A percentile compares a stretch with the other conserved stretches of the same genome.
These are phyloP conservation scores for Bipolaris oryzae DNA, from an alignment of 2,329 filamentous ascomycete species.

Conservation along the genomic window DNA sequence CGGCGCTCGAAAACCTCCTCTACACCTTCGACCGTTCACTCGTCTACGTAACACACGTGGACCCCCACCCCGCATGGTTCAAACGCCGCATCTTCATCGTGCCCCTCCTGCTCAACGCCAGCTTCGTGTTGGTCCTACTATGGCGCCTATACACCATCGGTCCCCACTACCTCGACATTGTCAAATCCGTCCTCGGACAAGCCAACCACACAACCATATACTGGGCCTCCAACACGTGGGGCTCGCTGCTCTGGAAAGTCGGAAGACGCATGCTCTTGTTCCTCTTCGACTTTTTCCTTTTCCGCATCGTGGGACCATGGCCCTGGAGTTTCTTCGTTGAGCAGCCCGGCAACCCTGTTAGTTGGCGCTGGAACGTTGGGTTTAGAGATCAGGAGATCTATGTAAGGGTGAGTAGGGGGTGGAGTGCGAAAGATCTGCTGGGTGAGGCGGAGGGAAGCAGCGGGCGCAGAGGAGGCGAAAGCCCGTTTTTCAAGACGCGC, in stretches of 20 bases:
- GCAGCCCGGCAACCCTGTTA: constrained; percentile 66
- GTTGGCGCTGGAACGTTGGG: constrained; percentile 76
- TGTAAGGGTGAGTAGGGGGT: constrained; percentile 75
- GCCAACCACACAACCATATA: constrained; percentile 70
- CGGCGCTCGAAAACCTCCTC: constrained; percentile 69
- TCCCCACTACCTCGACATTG: constrained; percentile 74
- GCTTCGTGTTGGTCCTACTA: constrained; percentile 67
- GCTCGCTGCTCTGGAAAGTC: constrained; percentile 63
- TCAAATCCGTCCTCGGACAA: constrained; percentile 69
- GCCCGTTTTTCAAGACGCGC: constrained; percentile 63
- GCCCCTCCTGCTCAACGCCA: constrained; percentile 76
- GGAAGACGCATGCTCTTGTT: constrained; percentile 68
- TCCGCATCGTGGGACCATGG: constrained; percentile 55
- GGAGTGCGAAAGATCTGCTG: constrained; percentile 67
- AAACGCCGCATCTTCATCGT: constrained; percentile 85
- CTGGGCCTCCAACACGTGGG: constrained; percentile 59
- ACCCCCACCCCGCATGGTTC: constrained; percentile 69
- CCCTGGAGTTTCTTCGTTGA: constrained; percentile 63
- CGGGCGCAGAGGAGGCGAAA: constrained; percentile 58
- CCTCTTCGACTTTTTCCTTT: constrained; percentile 70
- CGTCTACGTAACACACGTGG: constrained; percentile 86
- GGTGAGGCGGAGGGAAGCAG: constrained; percentile 53
- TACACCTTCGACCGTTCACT: constrained; percentile 68
- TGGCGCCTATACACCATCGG: constrained; percentile 72
- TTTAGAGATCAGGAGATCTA: constrained; percentile 83